Evolutionary conservation across 2,329 filamentous ascomycete genomes (phyloP), one percentile per base, ranked within the genome.

Genomic region (Emmonsia crescens): DNA sequence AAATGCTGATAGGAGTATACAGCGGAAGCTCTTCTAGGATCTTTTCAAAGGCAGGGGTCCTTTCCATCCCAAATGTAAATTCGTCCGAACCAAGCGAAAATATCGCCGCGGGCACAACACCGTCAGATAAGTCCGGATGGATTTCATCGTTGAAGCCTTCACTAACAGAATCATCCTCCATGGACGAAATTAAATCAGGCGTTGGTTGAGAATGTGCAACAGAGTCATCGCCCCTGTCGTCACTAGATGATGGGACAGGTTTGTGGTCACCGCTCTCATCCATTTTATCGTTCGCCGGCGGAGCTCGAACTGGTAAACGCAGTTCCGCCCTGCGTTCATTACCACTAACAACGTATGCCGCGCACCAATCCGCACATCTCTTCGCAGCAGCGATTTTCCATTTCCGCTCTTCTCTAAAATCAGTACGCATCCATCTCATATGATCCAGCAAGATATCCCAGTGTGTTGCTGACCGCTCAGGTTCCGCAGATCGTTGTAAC

Each of bases 371-470:
- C 1, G 91, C 94, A 63, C 96, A 80, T 62, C 87, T 91, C 62
- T 87, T 87, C 5, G 92, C 92, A 42, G 88, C 83, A 2, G 88
- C 84, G 70, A 85, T 86, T 76, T 96, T 97, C 91, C 92, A 96
- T 72, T 96, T 96, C 48, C 91, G 81, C 73, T 97, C 94, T 74
- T 96, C 90, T 59, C 89, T 84, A 70, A 96, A 97, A 74, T 99
- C 94, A 1, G 91, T 96, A 58, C 92, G 85, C 90, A 99, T 95
- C 93, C 93, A 97, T 73, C 92, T 96, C 83, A 93, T 90, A 77
- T 99, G 92, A 67, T 91, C 84, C 38, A 99, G 78, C 61, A 97
- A 74, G 59, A 93, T 82, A 75, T 99, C 94, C 83, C 87, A 89
- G 67, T 97, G 93, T 1, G 88, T 86, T 0, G 84, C 82, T 21